Conservation (phyloP, 805 yeast genomes). For the Brettanomyces naardenensis region DNA sequence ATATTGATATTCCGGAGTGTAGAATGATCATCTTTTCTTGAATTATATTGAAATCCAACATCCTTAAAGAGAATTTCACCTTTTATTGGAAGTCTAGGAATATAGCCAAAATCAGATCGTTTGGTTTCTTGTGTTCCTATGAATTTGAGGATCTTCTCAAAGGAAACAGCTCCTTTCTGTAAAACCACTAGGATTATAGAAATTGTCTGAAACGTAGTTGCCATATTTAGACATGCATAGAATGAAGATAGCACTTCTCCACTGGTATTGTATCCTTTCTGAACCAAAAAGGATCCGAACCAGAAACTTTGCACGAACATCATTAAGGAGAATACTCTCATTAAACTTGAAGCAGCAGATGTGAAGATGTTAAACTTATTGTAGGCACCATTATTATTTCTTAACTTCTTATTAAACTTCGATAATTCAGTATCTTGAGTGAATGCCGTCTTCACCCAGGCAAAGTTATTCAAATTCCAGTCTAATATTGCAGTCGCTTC, state of each 20-base stretch:
- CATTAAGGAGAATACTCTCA: slow-evolving; percentile 50
- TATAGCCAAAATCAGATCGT: not conserved
- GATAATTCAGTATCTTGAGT: slow-evolving; percentile 45
- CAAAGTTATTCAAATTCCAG: slow-evolving; percentile 60
- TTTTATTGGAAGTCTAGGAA: slow-evolving; percentile 12
- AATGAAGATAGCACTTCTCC: slow-evolving; percentile 77
- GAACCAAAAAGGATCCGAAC: slow-evolving; percentile 73
- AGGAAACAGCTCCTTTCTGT: slow-evolving; percentile 69
- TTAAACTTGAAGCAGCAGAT: slow-evolving; percentile 46
- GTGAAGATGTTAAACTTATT: slow-evolving; percentile 38
- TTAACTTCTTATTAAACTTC: slow-evolving; percentile 30
- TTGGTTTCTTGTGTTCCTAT: slow-evolving; percentile 11
- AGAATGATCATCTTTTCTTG: slow-evolving; percentile 35
- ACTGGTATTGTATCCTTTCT: slow-evolving; percentile 38
- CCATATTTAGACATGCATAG: slow-evolving; percentile 69
- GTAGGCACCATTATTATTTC: slow-evolving; percentile 30
- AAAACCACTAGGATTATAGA: slow-evolving; percentile 51
- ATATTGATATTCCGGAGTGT: slow-evolving; percentile 44
- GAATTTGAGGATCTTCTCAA: slow-evolving; percentile 37
- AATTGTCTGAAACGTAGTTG: slow-evolving; percentile 48
- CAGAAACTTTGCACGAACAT: slow-evolving; percentile 91
- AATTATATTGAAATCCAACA: slow-evolving; percentile 58
- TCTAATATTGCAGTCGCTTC: slow-evolving; percentile 52
- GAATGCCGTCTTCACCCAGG: slow-evolving; percentile 53
- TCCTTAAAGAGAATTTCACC: slow-evolving; percentile 50